These are phyloP conservation scores for Tuber borchii DNA, from an alignment of 495 filamentous ascomycete species.

Conservation along the genomic window DNA sequence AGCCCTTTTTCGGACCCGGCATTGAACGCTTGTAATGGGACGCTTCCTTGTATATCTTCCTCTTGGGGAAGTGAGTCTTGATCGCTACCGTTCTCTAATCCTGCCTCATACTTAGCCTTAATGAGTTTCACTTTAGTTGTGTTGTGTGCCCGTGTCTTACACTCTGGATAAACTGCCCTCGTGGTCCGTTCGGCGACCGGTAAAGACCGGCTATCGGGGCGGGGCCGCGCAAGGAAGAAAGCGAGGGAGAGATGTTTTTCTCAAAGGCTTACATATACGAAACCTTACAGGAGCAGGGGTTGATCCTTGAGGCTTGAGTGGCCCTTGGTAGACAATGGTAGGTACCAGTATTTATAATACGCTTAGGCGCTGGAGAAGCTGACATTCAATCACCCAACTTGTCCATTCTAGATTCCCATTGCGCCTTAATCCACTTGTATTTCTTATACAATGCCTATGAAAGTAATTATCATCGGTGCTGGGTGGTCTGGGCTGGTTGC, in stretches of 20 bases:
- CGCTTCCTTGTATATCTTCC: too few relatives aligned
- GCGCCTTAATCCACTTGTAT: not conserved
- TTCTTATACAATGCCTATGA: slow-evolving; percentile 5
- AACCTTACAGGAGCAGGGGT: not conserved
- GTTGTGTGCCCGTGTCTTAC: not conserved
- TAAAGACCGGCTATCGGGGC: not conserved
- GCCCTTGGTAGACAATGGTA: not conserved
- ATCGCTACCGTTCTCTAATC: not conserved
- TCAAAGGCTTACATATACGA: not conserved
- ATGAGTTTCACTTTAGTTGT: not conserved
- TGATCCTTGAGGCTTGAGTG: not conserved
- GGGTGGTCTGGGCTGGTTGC: slow-evolving; percentile 15
- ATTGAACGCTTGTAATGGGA: too few relatives aligned
- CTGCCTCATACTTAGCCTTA: not conserved
- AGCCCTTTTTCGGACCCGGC: too few relatives aligned
- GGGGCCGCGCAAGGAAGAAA: not conserved
- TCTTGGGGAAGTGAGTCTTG: too few relatives aligned
- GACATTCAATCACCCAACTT: not conserved
- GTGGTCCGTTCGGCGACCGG: not conserved
- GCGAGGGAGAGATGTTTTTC: not conserved
- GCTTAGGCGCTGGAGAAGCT: not conserved
- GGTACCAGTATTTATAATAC: not conserved
- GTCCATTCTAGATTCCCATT: not conserved
- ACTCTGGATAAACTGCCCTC: not conserved
- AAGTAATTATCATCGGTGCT: slow-evolving; percentile 16